Conservation (phyloP, 345 rosid species). For the Sisymbrium altissimum region DNA sequence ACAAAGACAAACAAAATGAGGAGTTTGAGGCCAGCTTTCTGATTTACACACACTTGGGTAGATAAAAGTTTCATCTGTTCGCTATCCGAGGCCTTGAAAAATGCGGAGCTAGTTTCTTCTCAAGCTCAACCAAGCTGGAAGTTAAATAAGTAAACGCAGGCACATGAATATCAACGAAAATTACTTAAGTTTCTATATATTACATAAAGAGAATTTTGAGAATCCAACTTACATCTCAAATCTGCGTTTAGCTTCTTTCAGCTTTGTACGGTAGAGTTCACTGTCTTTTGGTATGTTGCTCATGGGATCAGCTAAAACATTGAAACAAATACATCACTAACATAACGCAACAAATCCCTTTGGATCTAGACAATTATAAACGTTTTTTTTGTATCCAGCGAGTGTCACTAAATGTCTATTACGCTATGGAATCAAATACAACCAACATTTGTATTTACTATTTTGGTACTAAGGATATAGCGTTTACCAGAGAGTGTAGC, state of each 20-base stretch:
- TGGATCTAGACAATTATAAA: not conserved
- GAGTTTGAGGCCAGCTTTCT: not conserved
- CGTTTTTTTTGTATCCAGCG: not conserved
- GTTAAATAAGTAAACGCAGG: not conserved
- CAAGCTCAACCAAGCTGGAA: constrained; percentile 73
- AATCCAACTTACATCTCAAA: constrained; percentile 66
- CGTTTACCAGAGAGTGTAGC: constrained; percentile 42
- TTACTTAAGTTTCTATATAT: not conserved
- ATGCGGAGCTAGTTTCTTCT: constrained; percentile 71
- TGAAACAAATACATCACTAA: not conserved
- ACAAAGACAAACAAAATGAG: constrained; percentile 1
- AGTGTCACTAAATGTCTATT: not conserved
- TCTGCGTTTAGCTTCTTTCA: constrained; percentile 70
- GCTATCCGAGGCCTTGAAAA: constrained; percentile 41
- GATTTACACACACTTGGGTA: not conserved
- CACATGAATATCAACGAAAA: no score
- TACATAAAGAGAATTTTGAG: not conserved
- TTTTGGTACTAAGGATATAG: not conserved
- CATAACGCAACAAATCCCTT: not conserved
- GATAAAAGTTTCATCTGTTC: constrained; percentile 18
- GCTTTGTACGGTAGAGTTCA: constrained; percentile 63
- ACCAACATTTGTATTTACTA: not conserved
- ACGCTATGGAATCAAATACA: not conserved
- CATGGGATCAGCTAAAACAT: constrained; percentile 54
- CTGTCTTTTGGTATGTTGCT: constrained; percentile 77